Evolutionary conservation across 495 filamentous ascomycete species (phyloP), one percentile per base, ranked within the genome.

Genomic region (Penicillium canescens): DNA sequence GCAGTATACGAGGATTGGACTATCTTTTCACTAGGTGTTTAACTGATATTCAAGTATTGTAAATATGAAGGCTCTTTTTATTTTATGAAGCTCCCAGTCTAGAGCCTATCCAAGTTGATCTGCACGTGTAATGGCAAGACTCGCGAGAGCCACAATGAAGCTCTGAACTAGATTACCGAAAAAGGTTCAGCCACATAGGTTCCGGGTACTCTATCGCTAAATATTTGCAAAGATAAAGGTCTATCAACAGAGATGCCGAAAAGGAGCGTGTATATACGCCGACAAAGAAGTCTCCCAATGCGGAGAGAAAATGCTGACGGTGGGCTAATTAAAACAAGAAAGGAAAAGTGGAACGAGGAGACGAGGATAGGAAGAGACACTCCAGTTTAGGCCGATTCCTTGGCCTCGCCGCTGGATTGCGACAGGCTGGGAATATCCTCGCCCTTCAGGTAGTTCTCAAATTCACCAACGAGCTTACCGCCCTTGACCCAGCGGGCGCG

Each of bases 401-500:
- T 52, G 6, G 42, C 23, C 24, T 44, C 37, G 11, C 46, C 46
- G 21, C 55, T 39, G 11, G 39, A 43, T 52, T 66, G 69, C 24
- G 68, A 66, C 51, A 71, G 50, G 50, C 74, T 76, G 38, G 65
- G 67, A 46, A 75, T 69, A 28, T 76, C 67, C 7, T 81, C 83
- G 10, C 88, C 88, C 61, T 81, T 84, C 24, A 98, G 74, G 62
- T 91, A 95, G 45, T 82, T 80, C 74, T 98, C 94, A 35, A 80
- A 84, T 67, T 95, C 89, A 7, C 93, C 93, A 52, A 96, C 81
- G 53, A 79, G 77, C 70, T 88, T 88, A 6, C 93, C 94, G 6
- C 78, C 86, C 31, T 79, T 80, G 59, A 86, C 76, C 94, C 94
- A 98, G 37, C 90, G 78, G 63, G 85, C 78, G 39, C 63, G 70